Evolutionary conservation across 306 rosid genomes (phyloP), one percentile per base, ranked within the genome.

Genomic region (Begonia loranthoides): DNA sequence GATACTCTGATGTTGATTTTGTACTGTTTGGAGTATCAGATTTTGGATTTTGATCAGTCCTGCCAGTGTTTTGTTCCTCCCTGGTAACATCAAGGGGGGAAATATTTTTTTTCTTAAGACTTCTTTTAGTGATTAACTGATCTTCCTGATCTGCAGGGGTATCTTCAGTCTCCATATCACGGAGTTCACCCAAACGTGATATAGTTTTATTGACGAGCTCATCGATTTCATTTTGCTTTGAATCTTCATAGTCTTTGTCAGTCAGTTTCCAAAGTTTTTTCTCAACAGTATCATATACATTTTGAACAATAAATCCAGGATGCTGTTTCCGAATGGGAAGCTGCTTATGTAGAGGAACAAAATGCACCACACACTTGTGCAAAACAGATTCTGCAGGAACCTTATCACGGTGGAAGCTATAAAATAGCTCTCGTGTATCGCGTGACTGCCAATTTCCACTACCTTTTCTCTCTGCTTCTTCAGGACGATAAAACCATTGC

Each of bases 401-500:
- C 48, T 92, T 87, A 41, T 92, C 99, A 10, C 82, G 93, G 65
- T 92, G 99, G 62, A 92, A 92, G 67, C 99, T 92, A 50, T 92
- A 92, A 78, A 92, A 92, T 45, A 92, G 77, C 72, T 86, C 94
- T 73, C 89, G 84, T 3, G 93, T 83, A 77, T 92, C 99, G 50
- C 66, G 57, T n/a, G 99, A 83, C 61, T 80, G 75, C 96, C 96
- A 92, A 68, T 66, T 76, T 59, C 94, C 93, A 39, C 99, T 94
- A 17, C 78, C 89, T 66, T 75, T 81, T 61, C 58, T 75, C 58
- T 75, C 93, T 54, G 99, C 99, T 73, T 92, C 99, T 76, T 87
- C 99, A 2, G 99, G 99, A 17, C 99, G 94, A 73, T 92, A 92
- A 69, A 92, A 92, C 99, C 99, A 86, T 56, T 90, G 99, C 38